Evolutionary conservation across 2,329 filamentous ascomycete species (phyloP).

Genomic region (Microdochium bolleyi): DNA sequence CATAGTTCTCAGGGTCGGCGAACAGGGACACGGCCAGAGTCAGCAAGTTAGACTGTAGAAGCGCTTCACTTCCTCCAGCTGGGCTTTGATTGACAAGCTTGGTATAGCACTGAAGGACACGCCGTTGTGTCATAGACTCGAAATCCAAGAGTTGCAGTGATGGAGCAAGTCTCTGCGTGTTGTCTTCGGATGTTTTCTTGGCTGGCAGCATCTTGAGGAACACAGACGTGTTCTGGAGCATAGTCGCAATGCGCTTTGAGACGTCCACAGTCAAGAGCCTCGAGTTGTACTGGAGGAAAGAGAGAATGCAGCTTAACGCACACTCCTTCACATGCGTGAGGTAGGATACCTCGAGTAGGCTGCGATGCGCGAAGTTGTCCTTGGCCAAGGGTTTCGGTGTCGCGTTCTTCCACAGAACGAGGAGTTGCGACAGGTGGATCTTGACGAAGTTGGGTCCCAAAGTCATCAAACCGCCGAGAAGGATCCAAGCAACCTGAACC

Average conservation of each 20-base stretch:
- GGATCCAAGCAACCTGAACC: constrained; percentile 94
- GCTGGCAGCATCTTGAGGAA: constrained; percentile 80
- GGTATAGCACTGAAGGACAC: constrained; percentile 91
- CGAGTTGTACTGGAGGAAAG: constrained; percentile 90
- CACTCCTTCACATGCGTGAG: constrained; percentile 92
- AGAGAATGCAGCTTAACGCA: constrained; percentile 81
- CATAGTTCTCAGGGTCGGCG: constrained; percentile 85
- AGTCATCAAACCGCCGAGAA: constrained; percentile 94
- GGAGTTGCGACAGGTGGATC: constrained; percentile 88
- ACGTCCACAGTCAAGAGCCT: constrained; percentile 88
- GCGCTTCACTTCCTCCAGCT: constrained; percentile 72
- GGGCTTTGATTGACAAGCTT: constrained; percentile 86
- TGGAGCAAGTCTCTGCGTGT: constrained; percentile 73
- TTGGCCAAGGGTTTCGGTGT: constrained; percentile 89
- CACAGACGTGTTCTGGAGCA: constrained; percentile 89
- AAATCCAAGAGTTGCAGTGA: constrained; percentile 84
- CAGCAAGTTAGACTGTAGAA: constrained; percentile 85
- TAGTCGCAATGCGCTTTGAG: constrained; percentile 81
- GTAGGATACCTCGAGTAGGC: constrained; percentile 83
- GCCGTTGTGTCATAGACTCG: constrained; percentile 84
- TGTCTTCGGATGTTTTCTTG: constrained; percentile 81
- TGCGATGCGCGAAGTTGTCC: constrained; percentile 79
- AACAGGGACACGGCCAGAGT: constrained; percentile 87
- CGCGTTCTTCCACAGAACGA: constrained; percentile 95
- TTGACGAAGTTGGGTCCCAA: constrained; percentile 97